Evolutionary conservation across 2,329 filamentous ascomycete genomes (phyloP), one percentile per base, ranked within the genome.

Genomic region (Colletotrichum sp.): DNA sequence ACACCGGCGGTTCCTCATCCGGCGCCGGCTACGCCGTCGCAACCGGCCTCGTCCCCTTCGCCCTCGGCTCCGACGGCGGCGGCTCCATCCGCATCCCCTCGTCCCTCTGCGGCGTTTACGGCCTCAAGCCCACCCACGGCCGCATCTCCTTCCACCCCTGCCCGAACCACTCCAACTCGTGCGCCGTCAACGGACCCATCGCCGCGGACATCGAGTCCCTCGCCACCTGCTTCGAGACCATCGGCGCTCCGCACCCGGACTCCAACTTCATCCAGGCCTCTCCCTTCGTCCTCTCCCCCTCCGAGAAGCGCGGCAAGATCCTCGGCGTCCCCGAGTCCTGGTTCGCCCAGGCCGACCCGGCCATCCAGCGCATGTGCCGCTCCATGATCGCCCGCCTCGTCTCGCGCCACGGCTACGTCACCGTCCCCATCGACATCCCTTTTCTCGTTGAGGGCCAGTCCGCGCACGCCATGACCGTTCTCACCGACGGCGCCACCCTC

Each of bases 1-100:
- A 97, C 83, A 92, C 92, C 5, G 94, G 94, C 65, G 94, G 94
- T 16, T 94, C 92, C 8, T 96, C 94, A 0, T 94, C 94, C 4
- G 94, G 94, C 3, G 92, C 92, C 7, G 94, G 88, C 1, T 95
- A 94, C 80, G 92, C 91, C 13, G 92, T 95, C n/a, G 88, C 89
- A 3, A 85, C 92, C 8, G 94, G 94, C 0, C 87, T 96, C 3
- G 88, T 95, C 1, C 94, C 94, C 1, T 90, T 94, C 71, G 92
- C 93, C 0, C 87, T 95, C 15, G 94, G 94, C 18, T 92, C 90
- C 52, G 94, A 96, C 80, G 94, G 93, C 18, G 94, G 94, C 36
- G 94, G 94, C 72, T 94, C 91, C 66, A 93, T 96, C 77, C 91
- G 94, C 2, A 92, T 96, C 39, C 95, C 94, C 0, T 87, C 93